Conservation (phyloP, 2,329 filamentous ascomycete species). For the Calonectria ilicicola region DNA sequence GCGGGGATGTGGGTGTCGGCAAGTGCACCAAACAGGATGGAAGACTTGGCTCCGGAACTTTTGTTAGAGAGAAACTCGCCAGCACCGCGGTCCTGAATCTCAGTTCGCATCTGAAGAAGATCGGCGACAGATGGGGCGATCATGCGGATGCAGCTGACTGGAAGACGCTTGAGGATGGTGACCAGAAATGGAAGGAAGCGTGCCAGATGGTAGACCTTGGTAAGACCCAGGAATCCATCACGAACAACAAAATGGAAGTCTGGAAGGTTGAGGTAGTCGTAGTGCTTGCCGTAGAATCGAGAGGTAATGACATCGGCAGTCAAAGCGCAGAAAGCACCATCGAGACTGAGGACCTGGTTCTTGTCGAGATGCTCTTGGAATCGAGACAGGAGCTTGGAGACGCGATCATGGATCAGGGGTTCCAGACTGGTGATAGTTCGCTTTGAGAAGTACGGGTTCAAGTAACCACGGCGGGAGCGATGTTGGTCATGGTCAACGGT, state of each 20-base stretch:
- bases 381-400: neutral
- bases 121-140: neutral
- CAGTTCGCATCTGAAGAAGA: neutral
- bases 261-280: neutral
- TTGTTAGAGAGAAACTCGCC: constrained; percentile 1
- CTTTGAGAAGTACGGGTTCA: neutral
- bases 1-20: neutral
- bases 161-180: neutral
- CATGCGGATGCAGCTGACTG: neutral
- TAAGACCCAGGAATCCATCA: neutral
- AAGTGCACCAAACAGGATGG: neutral
- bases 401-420: neutral
- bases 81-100: neutral
- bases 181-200: neutral
- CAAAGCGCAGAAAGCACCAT: neutral
- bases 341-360: neutral
- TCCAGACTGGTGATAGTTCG: neutral
- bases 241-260: neutral
- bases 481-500: neutral
- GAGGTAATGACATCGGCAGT: neutral
- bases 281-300: neutral
- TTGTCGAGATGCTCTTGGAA: neutral
- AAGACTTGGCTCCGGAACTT: neutral
- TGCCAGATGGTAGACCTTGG: neutral
- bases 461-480: neutral